Evolutionary conservation across 305 asterid species (phyloP), one percentile per base, ranked within the genome.

Genomic region (Fraxinus nigra): DNA sequence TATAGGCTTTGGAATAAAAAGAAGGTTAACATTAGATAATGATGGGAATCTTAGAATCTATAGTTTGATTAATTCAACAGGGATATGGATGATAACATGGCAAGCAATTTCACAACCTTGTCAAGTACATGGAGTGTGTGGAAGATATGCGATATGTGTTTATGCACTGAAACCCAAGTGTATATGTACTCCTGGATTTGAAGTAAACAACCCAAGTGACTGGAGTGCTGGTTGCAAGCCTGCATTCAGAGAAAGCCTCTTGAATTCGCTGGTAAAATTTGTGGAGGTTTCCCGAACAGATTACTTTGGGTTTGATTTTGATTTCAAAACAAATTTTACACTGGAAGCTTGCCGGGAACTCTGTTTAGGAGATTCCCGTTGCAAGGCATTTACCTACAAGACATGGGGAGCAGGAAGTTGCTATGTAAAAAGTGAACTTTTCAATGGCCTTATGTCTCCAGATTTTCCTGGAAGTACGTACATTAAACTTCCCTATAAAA

Each of bases 31-130:
- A 0, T 78, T 93, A 30, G 97, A 88, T 56, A 85, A 78, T 14
- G 97, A 93, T 73, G 97, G 97, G 63, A 93, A 91, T 82, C 86
- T 91, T 18, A 85, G 98, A 28, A 72, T 91, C 37, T 92, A 92
- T 79, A 91, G 98, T 87, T 80, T 92, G 86, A 67, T 67, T 20
- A 83, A 83, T 30, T 79, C 90, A 7, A 92, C 93, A 2, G 88
- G 91, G 46, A 77, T 82, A 4, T 92, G 97, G 95, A 82, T 69
- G 38, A 76, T 86, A 24, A 83, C 93, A 11, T 91, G 97, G 94
- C 90, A 86, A 35, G 97, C 95, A 6, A 28, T 93, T 35, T 69
- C 70, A 20, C 90, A 92, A 43, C 89, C 92, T 5, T 90, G 96
- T 74, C 5, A 11, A 11, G 86, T 87, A 6, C 88, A 84, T 37